A percentile compares a stretch with the other conserved stretches of the same genome.
phyloP scores from a whole-genome alignment of 768 basidiomycete species.

The Trichaptum fuscoviolaceum region DNA sequence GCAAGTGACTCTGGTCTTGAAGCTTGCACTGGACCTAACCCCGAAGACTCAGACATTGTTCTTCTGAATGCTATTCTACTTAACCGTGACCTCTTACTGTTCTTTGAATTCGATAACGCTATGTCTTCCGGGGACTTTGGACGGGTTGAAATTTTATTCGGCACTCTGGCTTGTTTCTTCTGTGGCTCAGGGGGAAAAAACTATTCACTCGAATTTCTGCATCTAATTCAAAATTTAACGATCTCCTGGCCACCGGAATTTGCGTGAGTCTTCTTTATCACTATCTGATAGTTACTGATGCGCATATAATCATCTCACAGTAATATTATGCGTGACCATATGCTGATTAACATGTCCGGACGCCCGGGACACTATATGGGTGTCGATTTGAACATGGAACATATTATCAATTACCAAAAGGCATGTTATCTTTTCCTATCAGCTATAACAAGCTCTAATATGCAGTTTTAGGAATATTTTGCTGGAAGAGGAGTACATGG shows the following conservation, averaged over 20 bases:
- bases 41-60: not conserved
- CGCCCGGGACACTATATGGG: not conserved
- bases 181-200: not conserved
- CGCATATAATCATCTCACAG: not conserved
- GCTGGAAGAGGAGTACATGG: not conserved
- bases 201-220: not conserved
- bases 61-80: not conserved
- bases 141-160: not conserved
- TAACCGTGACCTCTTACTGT: constrained; percentile 3
- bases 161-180: not conserved
- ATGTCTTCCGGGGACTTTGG: constrained; percentile 4
- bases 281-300: not conserved
- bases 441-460: not conserved
- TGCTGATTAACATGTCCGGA: not conserved
- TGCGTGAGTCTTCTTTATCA: not conserved
- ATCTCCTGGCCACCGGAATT: not conserved
- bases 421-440: not conserved
- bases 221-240: not conserved
- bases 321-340: not conserved
- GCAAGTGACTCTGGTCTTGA: not conserved
- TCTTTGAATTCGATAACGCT: not conserved
- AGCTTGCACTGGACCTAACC: not conserved
- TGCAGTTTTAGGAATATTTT: not conserved
- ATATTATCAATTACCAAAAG: not conserved
- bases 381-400: not conserved